A percentile compares a stretch with the other conserved stretches of the same genome.
phyloP scores from a whole-genome alignment of 2,329 filamentous ascomycete genomes.

The Colletotrichum horii region DNA sequence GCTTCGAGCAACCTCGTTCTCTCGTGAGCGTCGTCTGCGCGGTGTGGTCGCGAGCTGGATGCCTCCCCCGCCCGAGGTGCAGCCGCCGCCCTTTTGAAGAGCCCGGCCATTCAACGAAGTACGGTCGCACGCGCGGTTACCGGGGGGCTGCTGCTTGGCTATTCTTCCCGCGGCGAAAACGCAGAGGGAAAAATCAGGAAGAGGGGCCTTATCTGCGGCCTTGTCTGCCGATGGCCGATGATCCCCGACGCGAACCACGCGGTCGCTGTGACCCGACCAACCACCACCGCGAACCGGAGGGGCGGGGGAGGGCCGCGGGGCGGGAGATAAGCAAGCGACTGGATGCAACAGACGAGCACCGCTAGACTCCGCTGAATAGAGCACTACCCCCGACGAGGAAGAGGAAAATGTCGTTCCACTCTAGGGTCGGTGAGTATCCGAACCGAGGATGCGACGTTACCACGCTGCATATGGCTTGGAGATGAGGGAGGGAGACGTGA shows the following conservation, averaged over 20 bases:
- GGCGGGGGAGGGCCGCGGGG: neutral
- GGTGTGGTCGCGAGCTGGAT: neutral
- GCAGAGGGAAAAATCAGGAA: neutral
- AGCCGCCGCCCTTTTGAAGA: slow-evolving; percentile 10
- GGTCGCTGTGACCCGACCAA: neutral
- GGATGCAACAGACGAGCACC: neutral
- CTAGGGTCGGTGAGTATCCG: slow-evolving; percentile 2
- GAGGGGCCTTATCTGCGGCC: neutral
- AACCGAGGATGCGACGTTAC: neutral
- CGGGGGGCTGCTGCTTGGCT: neutral
- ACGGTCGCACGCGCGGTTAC: neutral
- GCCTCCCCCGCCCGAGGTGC: neutral
- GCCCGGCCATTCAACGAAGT: neutral
- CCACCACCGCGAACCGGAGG: neutral
- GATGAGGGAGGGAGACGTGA: neutral
- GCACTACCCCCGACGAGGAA: neutral
- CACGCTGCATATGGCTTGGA: neutral
- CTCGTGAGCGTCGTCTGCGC: neutral
- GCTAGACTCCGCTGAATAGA: slow-evolving; percentile 16
- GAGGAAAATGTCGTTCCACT: neutral
- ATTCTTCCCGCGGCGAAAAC: neutral
- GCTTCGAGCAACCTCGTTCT: neutral
- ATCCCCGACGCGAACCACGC: neutral
- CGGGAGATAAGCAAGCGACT: slow-evolving; percentile 3
- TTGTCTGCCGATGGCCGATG: slow-evolving; percentile 12